phyloP scores from a whole-genome alignment of 805 yeast genomes.

The Wickerhamomyces sydowiorum region DNA sequence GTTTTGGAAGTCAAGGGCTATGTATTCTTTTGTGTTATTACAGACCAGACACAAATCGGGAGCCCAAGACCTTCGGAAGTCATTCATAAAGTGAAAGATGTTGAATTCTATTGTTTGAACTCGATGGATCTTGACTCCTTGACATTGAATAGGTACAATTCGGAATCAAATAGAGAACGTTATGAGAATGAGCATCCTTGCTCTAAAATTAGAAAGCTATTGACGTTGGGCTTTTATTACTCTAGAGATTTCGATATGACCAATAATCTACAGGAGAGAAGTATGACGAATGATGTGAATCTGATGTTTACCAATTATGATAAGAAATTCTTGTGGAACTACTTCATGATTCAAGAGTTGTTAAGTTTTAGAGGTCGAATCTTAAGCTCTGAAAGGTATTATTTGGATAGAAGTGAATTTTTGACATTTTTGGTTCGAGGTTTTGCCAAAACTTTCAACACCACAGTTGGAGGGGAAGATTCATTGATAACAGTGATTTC shows the following conservation, averaged over 20 bases:
- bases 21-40: constrained; percentile 53
- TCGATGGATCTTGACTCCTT: constrained; percentile 46
- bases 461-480: constrained; percentile 20
- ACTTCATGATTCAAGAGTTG: constrained; percentile 75
- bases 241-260: constrained; percentile 90
- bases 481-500: constrained; percentile 69
- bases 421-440: constrained; percentile 86
- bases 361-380: constrained; percentile 65
- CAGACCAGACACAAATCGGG: constrained; percentile 50
- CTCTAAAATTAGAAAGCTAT: constrained; percentile 61
- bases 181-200: constrained; percentile 68
- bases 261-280: constrained; percentile 68
- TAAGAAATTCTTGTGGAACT: constrained; percentile 86
- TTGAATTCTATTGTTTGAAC: constrained; percentile 60
- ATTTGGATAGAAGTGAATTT: constrained; percentile 64
- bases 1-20: constrained; percentile 47
- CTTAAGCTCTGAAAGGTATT: constrained; percentile 47
- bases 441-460: constrained; percentile 66
- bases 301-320: constrained; percentile 47
- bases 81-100: constrained; percentile 49
- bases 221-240: constrained; percentile 83
- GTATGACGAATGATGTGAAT: constrained; percentile 34
- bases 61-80: constrained; percentile 50
- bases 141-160: constrained; percentile 16
- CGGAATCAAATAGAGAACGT: constrained; percentile 22